phyloP scores from a whole-genome alignment of 2,329 filamentous ascomycete species.

The Hypoxylon sp. region DNA sequence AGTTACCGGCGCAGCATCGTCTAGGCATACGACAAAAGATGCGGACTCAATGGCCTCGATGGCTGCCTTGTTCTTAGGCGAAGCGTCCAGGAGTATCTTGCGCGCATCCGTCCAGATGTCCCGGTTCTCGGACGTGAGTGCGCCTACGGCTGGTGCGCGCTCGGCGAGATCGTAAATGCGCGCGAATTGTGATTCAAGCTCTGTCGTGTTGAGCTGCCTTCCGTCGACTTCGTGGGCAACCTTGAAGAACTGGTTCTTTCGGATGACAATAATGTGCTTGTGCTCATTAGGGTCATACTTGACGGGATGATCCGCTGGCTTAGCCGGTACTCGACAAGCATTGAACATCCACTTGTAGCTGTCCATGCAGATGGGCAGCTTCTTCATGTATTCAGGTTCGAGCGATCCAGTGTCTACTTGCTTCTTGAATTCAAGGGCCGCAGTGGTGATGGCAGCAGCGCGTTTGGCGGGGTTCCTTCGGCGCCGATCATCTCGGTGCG shows the following conservation, averaged over 20 bases:
- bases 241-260: slow-evolving; percentile 99
- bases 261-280: slow-evolving; percentile 89
- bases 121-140: slow-evolving; percentile 91
- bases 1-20: slow-evolving; percentile 91
- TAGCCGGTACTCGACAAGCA: slow-evolving; percentile 85
- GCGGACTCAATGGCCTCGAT: slow-evolving; percentile 88
- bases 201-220: slow-evolving; percentile 86
- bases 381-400: slow-evolving; percentile 99
- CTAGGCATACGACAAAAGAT: slow-evolving; percentile 92
- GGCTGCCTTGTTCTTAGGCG: slow-evolving; percentile 81
- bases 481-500: slow-evolving; percentile 91
- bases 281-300: slow-evolving; percentile 83
- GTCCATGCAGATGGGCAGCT: slow-evolving; percentile 97
- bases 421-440: slow-evolving; percentile 93
- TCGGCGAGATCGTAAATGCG: slow-evolving; percentile 84
- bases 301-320: slow-evolving; percentile 83
- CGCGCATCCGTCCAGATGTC: slow-evolving; percentile 93
- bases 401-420: slow-evolving; percentile 85
- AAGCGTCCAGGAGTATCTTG: slow-evolving; percentile 80
- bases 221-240: slow-evolving; percentile 85
- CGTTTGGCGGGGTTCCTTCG: slow-evolving; percentile 91
- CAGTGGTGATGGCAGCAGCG: slow-evolving; percentile 89
- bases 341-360: slow-evolving; percentile 99
- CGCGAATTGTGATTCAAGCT: slow-evolving; percentile 91
- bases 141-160: slow-evolving; percentile 81